Evolutionary conservation across 345 rosid genomes (phyloP), one percentile per base, ranked within the genome.

Genomic region (Murraya koenigii): DNA sequence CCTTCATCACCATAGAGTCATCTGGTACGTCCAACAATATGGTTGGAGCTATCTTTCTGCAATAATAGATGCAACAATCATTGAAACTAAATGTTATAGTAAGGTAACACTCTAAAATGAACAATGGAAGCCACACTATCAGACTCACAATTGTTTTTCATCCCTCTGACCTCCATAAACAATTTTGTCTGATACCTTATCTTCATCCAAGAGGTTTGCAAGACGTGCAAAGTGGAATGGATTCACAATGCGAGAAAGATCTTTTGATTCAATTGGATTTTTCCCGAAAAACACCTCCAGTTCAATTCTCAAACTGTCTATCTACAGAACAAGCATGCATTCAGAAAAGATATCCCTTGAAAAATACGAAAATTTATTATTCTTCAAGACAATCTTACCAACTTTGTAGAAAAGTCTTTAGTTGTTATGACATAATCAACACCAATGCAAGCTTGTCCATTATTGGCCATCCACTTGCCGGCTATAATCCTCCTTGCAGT

Each of bases 401-500:
- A 69, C 58, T 78, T 81, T 3, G 89, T 85, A 39, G 92, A 90
- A 61, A 87, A 89, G 23, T 77, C 74, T 75, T 78, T 85, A 10
- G 87, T 85, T 2, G 88, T 89, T 65, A 89, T 84, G 61, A 87
- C n/a, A 70, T 87, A 81, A 77, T 89, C 92, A 66, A 87, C 81
- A 10, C 83, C 82, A 47, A 89, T 84, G 77, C 92, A 89, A 64
- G 85, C 84, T 82, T 87, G 92, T 5, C 89, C 92, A n/a, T 70
- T 81, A 71, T 84, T 89, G 78, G 74, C 72, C 54, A 55, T 85
- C 92, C 92, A 87, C 69, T 89, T 89, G 19, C 90, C 90, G 1
- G 89, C 85, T 65, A 89, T 56, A 22, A 89, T 85, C 77, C 92
- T 85, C 84, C 86, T 85, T 11, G 41, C 84, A 35, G 86, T 67